These are phyloP conservation scores for Tetrapisispora pingtungensis DNA, from an alignment of 805 yeast genomes.

Conservation along the genomic window DNA sequence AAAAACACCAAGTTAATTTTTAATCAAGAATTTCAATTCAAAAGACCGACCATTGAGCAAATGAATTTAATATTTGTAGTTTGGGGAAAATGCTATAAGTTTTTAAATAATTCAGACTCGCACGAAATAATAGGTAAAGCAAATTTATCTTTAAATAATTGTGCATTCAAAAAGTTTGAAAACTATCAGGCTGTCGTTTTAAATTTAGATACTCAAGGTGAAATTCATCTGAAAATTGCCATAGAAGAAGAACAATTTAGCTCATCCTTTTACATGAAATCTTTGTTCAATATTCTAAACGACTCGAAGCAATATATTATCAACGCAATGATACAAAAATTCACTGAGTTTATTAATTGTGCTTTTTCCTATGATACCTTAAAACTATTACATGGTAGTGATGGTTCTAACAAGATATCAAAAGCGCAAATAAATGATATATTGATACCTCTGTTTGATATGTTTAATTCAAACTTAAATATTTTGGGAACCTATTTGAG, in stretches of 20 bases:
- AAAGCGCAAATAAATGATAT: constrained; percentile 49
- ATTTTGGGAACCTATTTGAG: constrained; percentile 54
- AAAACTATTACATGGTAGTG: constrained; percentile 43
- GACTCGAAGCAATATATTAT: constrained; percentile 60
- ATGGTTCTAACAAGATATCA: constrained; percentile 36
- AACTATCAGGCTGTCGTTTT: constrained; percentile 49
- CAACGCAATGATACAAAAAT: constrained; percentile 61
- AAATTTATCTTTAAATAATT: constrained; percentile 49
- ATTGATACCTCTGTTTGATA: constrained; percentile 63
- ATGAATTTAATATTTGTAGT: constrained; percentile 48
- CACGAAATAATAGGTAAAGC: constrained; percentile 63
- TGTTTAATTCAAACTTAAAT: constrained; percentile 56
- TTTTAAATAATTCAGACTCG: constrained; percentile 30
- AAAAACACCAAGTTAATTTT: constrained; percentile 36
- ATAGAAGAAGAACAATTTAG: constrained; percentile 74
- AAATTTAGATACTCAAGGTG: constrained; percentile 61
- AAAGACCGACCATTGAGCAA: constrained; percentile 32
- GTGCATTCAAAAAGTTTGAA: constrained; percentile 55
- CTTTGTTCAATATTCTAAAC: constrained; percentile 54
- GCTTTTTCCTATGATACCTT: constrained; percentile 50
- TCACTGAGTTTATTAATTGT: constrained; percentile 50
- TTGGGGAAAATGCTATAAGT: constrained; percentile 51
- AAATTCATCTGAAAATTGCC: constrained; percentile 53
- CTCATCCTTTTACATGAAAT: constrained; percentile 71
- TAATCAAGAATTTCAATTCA: constrained; percentile 75